Base-by-base conservation (phyloP, 345 rosid genomes). In the Heritiera littoralis region DNA sequence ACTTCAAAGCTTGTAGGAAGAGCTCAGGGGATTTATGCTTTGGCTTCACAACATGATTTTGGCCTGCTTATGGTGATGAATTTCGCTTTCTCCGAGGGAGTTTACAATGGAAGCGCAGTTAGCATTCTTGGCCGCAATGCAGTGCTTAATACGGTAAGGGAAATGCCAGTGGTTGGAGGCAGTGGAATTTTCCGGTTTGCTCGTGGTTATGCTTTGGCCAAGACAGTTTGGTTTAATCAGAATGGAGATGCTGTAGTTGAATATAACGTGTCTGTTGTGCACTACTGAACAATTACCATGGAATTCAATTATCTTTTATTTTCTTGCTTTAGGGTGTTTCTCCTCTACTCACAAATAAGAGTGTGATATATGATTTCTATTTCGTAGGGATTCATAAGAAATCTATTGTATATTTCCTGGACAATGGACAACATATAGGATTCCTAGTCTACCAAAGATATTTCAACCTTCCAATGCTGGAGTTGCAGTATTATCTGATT, bases 141-240 rank as follows among this genome's bases (percentile, higher is more conserved):
- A 1, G 49, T 64, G 5, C 15, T 43, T 11, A 43, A 66, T 0
- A 63, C 17, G 23, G 77, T 81, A 14, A 81, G 84, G 52, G 86
- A 84, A 70, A 78, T 84, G 86, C 84, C 81, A 20, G 66, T 84
- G 17, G 63, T 84, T 40, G 86, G 86, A 35, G 86, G 86, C 10
- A 84, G 84, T 35, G 84, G 86, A 30, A 49, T 77, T 54, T 84
- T 84, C 81, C 72, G 84, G 64, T 81, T 84, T 63, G 84, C 84
- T 6, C 49, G 80, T 48, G 86, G 86, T 9, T 80, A 78, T 84
- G 86, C 68, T 15, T 67, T 78, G 75, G 82, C 82, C 0, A 71
- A 67, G 66, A 84, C 86, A 10, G 60, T 69, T 40, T 30, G 32
- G 70, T 5, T 74, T 20, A 46, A 74, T 68, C 15, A 40, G 74